Base-by-base conservation (phyloP, 2,329 filamentous ascomycete species). In the Ophiostoma perfectum region DNA sequence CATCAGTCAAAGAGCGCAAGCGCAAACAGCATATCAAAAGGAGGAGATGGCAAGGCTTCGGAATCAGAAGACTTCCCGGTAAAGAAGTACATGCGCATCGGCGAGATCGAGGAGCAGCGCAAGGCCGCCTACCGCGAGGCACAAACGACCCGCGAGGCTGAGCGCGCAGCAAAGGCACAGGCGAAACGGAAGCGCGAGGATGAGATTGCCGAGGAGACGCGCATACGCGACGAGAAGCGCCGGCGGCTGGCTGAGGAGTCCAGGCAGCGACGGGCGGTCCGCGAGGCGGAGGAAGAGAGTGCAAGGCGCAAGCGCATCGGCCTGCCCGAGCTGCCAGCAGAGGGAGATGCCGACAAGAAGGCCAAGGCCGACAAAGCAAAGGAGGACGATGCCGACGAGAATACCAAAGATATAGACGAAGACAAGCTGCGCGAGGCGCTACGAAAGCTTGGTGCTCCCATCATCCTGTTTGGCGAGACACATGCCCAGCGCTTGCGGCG, bases 111-210 rank as follows among this genome's bases (percentile, higher is more conserved):
- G 82, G 90, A 90, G 67, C 87, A 91, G 74, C 89, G 95, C 67
- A 83, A 90, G 75, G 89, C 88, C 52, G 87, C 88, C 70, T 99
- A 99, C 80, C 81, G 87, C 1, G 89, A 90, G 14, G 92, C 96
- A 74, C 93, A 98, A 77, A 86, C 87, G 72, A 85, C 85, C 4
- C 81, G 92, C 66, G 90, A 93, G 73, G 83, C 82, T 52, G 88
- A 91, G 75, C 90, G 91, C 41, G 82, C 87, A 70, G 86, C 89
- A 70, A 88, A 88, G 72, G 81, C 86, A 0, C 84, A 86, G 1
- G 88, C 90, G 73, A 98, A 98, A 80, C 91, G 94, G 73, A 95
- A 96, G 78, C 86, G 88, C 38, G 94, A 98, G 67, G 93, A 97
- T 47, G 93, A 97, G 39, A 90, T 91, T 68, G 88, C 88, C 2